These are phyloP conservation scores for Fusarium avenaceum DNA, from an alignment of 2,329 filamentous ascomycete species.

Conservation along the genomic window DNA sequence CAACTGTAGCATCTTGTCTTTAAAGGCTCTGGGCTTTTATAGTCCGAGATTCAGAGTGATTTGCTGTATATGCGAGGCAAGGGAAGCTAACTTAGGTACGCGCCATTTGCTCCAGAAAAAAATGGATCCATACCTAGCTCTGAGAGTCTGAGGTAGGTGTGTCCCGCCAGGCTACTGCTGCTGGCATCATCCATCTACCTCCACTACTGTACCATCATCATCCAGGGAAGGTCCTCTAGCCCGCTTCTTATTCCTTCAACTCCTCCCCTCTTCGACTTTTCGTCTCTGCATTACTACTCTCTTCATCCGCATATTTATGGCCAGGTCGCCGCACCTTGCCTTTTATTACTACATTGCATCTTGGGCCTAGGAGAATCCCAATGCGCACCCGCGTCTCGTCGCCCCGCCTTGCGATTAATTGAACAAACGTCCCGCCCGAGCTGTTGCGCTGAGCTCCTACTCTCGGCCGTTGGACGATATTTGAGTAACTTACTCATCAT, in stretches of 20 bases:
- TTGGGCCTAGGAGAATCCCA: constrained; percentile 14
- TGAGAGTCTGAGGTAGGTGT: constrained; percentile 19
- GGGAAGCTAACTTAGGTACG: constrained; percentile 4
- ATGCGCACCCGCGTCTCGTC: constrained; percentile 37
- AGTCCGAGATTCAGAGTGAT: background rate
- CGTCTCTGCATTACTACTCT: constrained; percentile 23
- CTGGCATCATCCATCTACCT: constrained; percentile 48
- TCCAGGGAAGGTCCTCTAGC: constrained; percentile 20
- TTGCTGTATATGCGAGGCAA: background rate
- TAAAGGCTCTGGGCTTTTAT: background rate
- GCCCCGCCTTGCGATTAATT: constrained; percentile 33
- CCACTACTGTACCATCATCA: constrained; percentile 13
- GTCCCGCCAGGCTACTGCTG: constrained; percentile 47
- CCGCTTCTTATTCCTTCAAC: constrained; percentile 36
- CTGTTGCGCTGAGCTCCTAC: constrained; percentile 35
- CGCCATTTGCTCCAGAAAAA: constrained; percentile 35
- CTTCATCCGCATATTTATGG: constrained; percentile 5
- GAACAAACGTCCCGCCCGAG: constrained; percentile 37
- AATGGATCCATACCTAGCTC: constrained; percentile 31
- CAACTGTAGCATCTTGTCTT: background rate
- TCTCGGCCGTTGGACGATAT: constrained; percentile 38
- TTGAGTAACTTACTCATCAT: constrained; percentile 15
- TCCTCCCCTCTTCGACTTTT: constrained; percentile 35
- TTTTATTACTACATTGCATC: constrained; percentile 8
- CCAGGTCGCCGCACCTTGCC: constrained; percentile 13